Base-by-base conservation (phyloP, 139 green algal genomes). In the Ettlia oleoabundans region DNA sequence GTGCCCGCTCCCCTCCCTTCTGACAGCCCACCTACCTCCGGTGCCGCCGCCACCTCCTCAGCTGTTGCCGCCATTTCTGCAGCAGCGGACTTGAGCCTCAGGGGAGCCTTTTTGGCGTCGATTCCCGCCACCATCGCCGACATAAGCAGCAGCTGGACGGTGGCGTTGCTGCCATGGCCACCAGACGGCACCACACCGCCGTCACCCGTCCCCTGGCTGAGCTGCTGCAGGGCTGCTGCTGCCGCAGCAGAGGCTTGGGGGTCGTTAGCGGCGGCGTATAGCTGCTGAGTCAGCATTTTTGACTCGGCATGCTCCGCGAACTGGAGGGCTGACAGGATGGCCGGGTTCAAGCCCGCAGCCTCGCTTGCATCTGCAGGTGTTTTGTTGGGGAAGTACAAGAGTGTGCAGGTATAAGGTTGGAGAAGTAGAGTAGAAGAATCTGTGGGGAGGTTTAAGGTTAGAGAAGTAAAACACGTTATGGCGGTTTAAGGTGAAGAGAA, bases 111-210 rank as follows among this genome's bases (percentile, higher is more conserved):
- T 37, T 52, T 80, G 35, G 52, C 53, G 19, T 80, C 73, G 3
- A 80, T 68, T 0, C 73, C 73, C 5, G 53, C 73, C n/a, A 43
- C 52, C 53, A 80, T 67, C 38, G 52, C 62, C n/a, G 53, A 47
- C 73, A 80, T 80, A 15, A 80, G 73, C 37, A 80, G 73, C 35
- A 80, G 53, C 9, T 67, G 73, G 10, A 68, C 53, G 5, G 62
- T 68, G 26, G 52, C 26, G 51, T 2, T 22, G 72, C 72, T 33
- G n/a, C n/a, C n/a, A n/a, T n/a, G n/a, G 72, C 35, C 51, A 19
- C 32, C 52, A 5, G 35, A 21, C 35, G 52, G 53, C 47, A 78
- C 47, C 8, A 40, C 28, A 26, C 53, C 35, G 35, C 52, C 52
- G 1, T 35, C 73, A 26, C 32, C n/a, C n/a, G n/a, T n/a, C 13